Base-by-base conservation (phyloP, 2,329 filamentous ascomycete genomes). In the Colletotrichum tamarilloi region DNA sequence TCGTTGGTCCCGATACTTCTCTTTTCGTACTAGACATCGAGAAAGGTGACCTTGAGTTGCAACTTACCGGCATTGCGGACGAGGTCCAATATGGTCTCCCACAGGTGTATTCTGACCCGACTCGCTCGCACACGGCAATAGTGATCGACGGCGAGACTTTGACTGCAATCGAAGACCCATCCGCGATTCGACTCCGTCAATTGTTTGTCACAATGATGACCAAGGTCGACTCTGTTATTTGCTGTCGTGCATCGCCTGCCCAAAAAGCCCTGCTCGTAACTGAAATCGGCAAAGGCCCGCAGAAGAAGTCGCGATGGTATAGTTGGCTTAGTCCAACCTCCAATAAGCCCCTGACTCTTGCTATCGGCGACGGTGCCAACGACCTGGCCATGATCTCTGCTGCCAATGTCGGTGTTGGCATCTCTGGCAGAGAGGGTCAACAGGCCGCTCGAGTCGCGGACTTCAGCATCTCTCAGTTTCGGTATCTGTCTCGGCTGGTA, bases 381-480 rank as follows among this genome's bases (percentile, higher is more conserved):
- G 95, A 98, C 79, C 92, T 98, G 77, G 95, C 95, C 66, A 98
- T 98, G 95, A 97, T 98, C 65, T 94, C 96, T 77, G 94, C 87
- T 4, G 87, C 87, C 0, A 95, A 98, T 79, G 95, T 98, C 12
- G 95, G 95, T 16, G 92, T 98, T 58, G 95, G 95, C 16, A 96
- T 98, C 60, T 95, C 95, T 0, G 95, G 95, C 1, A 96, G 96
- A 79, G 95, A 98, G 83, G 95, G 95, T 1, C 86, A 98, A 1
- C 95, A 98, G 81, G 95, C 95, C 4, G 95, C 95, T 0, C 90
- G 95, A 73, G 95, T 96, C 1, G 95, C 95, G 0, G 95, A 98
- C 81, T 98, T 97, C 80, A 93, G 94, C 5, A 96, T 98, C 76
- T 95, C 94, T 0, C 95, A 98, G 80, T 98, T 98, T 81, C 88